Evolutionary conservation across 257 asterid species (phyloP), one percentile per base, ranked within the genome.

Genomic region (Solanum gandarillasii): DNA sequence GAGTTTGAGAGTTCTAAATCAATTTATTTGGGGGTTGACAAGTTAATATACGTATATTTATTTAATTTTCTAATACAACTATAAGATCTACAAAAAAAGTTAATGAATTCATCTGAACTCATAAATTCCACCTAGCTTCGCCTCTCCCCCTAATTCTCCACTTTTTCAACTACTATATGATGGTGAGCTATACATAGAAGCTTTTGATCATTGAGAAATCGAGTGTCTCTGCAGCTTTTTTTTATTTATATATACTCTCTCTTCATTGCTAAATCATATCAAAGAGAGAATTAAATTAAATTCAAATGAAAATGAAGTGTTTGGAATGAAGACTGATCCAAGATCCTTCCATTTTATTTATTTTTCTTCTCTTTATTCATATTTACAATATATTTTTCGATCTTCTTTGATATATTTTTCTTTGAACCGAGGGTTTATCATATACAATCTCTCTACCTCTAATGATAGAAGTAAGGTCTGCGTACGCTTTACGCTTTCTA

Each of bases 271-370:
- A 91, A 92, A 90, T 93, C 91, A 92, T 88, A 75, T 88, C 25
- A 73, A 75, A 89, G 35, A 73, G 88, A 86, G 71, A 84, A 62
- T 75, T 29, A 16, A 39, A 71, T 71, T 71, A 85, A n/a, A 87
- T 34, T 87, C 81, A 88, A 65, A 82, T 86, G 67, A 83, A 88
- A 87, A 89, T 88, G 88, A 87, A 94, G 95, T 52, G 98, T 95
- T 90, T 88, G 98, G 96, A 95, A 91, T 93, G 98, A 86, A 94
- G 98, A 90, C 95, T 94, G 98, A 89, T 91, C 92, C 93, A 91
- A 92, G 92, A 91, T 92, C 89, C 62, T 41, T 29, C 78, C 60
- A 78, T 39, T 78, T 70, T 70, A 6, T 68, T 32, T 9, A 34
- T 16, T 12, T 43, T 36, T 86, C 52, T 20, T 14, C 9, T 38